Conservation (phyloP, 805 yeast species). For the Metschnikowia santaceciliae region DNA sequence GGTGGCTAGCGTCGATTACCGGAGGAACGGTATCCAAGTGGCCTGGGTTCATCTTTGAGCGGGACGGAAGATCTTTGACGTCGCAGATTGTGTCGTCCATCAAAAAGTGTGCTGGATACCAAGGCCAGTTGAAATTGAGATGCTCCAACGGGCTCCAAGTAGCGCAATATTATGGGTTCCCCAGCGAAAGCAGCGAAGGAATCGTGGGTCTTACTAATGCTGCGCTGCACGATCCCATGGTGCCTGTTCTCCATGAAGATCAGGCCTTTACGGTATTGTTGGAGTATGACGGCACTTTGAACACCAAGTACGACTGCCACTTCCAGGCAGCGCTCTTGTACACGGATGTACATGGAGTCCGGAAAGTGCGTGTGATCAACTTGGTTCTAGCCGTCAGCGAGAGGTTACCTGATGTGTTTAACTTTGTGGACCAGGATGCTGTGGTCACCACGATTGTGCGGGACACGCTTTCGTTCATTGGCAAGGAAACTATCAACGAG, state of each 20-base stretch:
- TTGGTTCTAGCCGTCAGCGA: constrained; percentile 77
- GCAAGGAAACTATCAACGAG: constrained; percentile 36
- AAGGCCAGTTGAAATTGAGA: constrained; percentile 78
- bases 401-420: constrained; percentile 66
- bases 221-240: constrained; percentile 51
- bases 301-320: constrained; percentile 71
- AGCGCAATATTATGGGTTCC: constrained; percentile 62
- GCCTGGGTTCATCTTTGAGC: constrained; percentile 58
- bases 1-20: constrained; percentile 58
- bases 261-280: constrained; percentile 69
- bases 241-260: constrained; percentile 62
- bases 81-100: constrained; percentile 57
- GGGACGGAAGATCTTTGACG: constrained; percentile 66
- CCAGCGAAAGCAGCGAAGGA: constrained; percentile 22
- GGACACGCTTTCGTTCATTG: constrained; percentile 39
- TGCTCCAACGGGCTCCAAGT: constrained; percentile 87
- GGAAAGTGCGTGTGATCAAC: constrained; percentile 86
- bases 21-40: constrained; percentile 70
- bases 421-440: constrained; percentile 67
- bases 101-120: constrained; percentile 58
- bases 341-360: constrained; percentile 68
- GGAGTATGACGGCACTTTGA: constrained; percentile 70
- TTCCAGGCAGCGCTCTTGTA: constrained; percentile 89
- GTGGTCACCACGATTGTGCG: constrained; percentile 37
- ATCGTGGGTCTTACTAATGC: constrained; percentile 17